Conservation (phyloP, 768 basidiomycete genomes). For the Daedalea quercina region DNA sequence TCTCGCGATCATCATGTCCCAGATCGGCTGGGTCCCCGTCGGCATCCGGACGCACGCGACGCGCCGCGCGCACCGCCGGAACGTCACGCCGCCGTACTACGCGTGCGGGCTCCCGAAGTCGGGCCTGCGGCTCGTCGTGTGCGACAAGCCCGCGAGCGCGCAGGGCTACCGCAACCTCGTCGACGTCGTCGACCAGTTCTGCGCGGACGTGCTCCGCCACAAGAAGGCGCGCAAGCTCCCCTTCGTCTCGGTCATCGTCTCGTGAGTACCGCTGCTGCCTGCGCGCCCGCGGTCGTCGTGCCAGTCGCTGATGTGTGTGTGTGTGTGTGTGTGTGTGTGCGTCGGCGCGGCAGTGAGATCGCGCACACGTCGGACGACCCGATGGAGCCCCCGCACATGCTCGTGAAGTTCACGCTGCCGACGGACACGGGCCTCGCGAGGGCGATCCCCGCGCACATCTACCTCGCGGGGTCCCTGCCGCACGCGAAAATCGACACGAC, state of each 20-base stretch:
- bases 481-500: neutral
- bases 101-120: neutral
- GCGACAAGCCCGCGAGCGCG: neutral
- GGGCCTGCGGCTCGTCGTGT: neutral
- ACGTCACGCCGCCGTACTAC: conserved; percentile 1
- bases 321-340: neutral
- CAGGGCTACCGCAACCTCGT: neutral
- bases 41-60: neutral
- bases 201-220: neutral
- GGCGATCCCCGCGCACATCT: conserved; percentile 1
- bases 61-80: neutral
- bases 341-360: neutral
- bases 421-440: neutral
- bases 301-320: neutral
- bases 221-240: neutral
- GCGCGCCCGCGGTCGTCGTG: neutral
- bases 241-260: neutral
- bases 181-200: neutral
- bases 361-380: neutral
- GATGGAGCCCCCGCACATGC: conserved; percentile 2
- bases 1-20: neutral
- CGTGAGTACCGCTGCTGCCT: neutral
- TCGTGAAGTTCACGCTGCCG: neutral
- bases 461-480: neutral
- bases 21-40: neutral